These are phyloP conservation scores for Leccinum olivaceopallidum DNA, from an alignment of 768 basidiomycete species.

Conservation along the genomic window DNA sequence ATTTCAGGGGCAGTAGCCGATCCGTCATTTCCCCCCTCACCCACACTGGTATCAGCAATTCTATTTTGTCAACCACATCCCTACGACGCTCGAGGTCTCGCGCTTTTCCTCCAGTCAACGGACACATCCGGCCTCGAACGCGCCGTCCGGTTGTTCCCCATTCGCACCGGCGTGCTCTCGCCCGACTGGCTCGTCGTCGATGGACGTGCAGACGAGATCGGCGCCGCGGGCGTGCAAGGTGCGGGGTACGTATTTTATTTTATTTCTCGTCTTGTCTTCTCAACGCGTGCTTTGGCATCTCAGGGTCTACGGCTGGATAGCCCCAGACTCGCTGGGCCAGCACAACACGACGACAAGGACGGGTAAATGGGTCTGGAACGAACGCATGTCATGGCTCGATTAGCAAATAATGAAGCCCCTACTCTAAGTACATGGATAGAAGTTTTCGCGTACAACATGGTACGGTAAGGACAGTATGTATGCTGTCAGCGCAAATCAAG, in stretches of 20 bases:
- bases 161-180: slow-evolving; percentile 74
- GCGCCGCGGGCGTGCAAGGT: slow-evolving; percentile 72
- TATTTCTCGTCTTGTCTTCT: not conserved
- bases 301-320: slow-evolving; percentile 26
- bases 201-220: slow-evolving; percentile 50
- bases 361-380: slow-evolving; percentile 46
- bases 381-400: slow-evolving; percentile 49
- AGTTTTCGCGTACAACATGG: slow-evolving; percentile 20
- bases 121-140: slow-evolving; percentile 64
- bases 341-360: not conserved
- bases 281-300: not conserved
- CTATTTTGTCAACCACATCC: slow-evolving; percentile 55
- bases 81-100: slow-evolving; percentile 30
- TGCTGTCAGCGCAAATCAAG: slow-evolving; percentile 2
- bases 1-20: not conserved
- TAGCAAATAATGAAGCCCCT: slow-evolving; percentile 33
- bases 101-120: slow-evolving; percentile 62
- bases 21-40: no score
- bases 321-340: slow-evolving; percentile 12
- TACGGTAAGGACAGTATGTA: slow-evolving; percentile 30
- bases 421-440: slow-evolving; percentile 24
- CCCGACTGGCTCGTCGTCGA: slow-evolving; percentile 80
- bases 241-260: slow-evolving; percentile 60
- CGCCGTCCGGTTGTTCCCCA: slow-evolving; percentile 72
- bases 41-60: slow-evolving; percentile 20